A percentile compares a stretch with the other conserved stretches of the same genome.
Conservation (phyloP, 495 filamentous ascomycete genomes). For the Tuber microsphaerosporum region DNA sequence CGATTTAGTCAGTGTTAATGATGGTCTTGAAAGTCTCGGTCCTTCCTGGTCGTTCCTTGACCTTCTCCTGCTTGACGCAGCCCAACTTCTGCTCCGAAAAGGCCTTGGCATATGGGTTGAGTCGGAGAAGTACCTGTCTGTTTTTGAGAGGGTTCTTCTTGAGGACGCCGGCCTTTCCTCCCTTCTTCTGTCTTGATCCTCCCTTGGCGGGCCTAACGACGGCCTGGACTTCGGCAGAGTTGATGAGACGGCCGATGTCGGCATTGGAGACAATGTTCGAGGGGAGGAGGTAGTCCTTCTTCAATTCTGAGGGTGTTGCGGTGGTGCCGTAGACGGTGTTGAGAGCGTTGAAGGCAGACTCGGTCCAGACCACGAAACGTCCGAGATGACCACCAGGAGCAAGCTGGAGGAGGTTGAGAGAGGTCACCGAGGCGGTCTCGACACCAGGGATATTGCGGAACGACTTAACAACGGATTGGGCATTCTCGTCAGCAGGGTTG, state of each 20-base stretch:
- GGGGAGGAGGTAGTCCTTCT: slow-evolving; percentile 97
- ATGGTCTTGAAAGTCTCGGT: slow-evolving; percentile 38
- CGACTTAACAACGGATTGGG: slow-evolving; percentile 79
- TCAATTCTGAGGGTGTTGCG: slow-evolving; percentile 71
- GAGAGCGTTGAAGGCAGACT: slow-evolving; percentile 88
- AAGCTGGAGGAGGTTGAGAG: slow-evolving; percentile 97
- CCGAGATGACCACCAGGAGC: slow-evolving; percentile 97
- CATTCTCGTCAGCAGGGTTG: slow-evolving; percentile 75
- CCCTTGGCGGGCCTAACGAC: slow-evolving; percentile 85
- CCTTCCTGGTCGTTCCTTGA: slow-evolving; percentile 37
- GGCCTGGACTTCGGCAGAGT: slow-evolving; percentile 94
- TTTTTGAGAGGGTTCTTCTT: slow-evolving; percentile 99
- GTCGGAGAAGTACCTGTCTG: slow-evolving; percentile 90
- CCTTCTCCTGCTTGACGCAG: slow-evolving; percentile 51
- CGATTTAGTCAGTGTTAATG: slow-evolving; percentile 31
- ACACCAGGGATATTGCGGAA: slow-evolving; percentile 99
- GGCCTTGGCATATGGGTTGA: slow-evolving; percentile 90
- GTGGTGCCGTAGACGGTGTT: slow-evolving; percentile 93
- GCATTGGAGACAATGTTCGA: slow-evolving; percentile 80
- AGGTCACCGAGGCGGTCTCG: slow-evolving; percentile 89
- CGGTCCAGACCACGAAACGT: slow-evolving; percentile 98
- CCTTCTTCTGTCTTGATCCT: slow-evolving; percentile 79
- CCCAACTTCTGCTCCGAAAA: slow-evolving; percentile 79
- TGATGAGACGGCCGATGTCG: slow-evolving; percentile 93
- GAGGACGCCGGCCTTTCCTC: slow-evolving; percentile 59